Conservation (phyloP, 2,329 filamentous ascomycete genomes). For the Exutisphaerella laricina region DNA sequence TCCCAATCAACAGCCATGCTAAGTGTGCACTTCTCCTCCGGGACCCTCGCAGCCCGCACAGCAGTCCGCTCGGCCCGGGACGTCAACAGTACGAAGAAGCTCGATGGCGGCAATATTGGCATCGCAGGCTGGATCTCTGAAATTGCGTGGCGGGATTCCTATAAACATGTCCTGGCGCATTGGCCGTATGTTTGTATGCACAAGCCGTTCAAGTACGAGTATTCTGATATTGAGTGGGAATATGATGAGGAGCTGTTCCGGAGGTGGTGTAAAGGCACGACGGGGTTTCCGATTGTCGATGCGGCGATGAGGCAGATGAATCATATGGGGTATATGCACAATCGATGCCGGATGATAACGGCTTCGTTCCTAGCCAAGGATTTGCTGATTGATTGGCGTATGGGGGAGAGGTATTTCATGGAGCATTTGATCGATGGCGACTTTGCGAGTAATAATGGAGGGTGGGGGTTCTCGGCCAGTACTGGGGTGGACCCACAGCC, state of each 20-base stretch:
- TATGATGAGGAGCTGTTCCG: conserved; percentile 64
- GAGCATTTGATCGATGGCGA: conserved; percentile 72
- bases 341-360: conserved; percentile 77
- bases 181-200: conserved; percentile 83
- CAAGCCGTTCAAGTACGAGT: conserved; percentile 77
- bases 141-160: conserved; percentile 82
- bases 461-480: conserved; percentile 61
- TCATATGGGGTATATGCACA: conserved; percentile 71
- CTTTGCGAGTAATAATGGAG: conserved; percentile 71
- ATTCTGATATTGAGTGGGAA: conserved; percentile 76
- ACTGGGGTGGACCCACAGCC: conserved; percentile 80
- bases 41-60: conserved; percentile 63
- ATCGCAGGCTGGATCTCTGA: conserved; percentile 73
- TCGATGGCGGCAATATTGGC: conserved; percentile 62
- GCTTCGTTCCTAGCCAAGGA: conserved; percentile 78
- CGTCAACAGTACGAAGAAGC: conserved; percentile 55
- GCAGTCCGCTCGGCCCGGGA: conserved; percentile 59
- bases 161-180: conserved; percentile 74
- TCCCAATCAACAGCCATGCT: conserved; percentile 60
- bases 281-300: conserved; percentile 78
- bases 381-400: conserved; percentile 74
- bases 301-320: conserved; percentile 77
- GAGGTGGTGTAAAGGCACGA: conserved; percentile 68
- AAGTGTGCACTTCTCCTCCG: conserved; percentile 65
- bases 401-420: conserved; percentile 80